Evolutionary conservation across 1,284 basidiomycete genomes (phyloP), one percentile per base, ranked within the genome.

Genomic region (Pterulicium gracile): DNA sequence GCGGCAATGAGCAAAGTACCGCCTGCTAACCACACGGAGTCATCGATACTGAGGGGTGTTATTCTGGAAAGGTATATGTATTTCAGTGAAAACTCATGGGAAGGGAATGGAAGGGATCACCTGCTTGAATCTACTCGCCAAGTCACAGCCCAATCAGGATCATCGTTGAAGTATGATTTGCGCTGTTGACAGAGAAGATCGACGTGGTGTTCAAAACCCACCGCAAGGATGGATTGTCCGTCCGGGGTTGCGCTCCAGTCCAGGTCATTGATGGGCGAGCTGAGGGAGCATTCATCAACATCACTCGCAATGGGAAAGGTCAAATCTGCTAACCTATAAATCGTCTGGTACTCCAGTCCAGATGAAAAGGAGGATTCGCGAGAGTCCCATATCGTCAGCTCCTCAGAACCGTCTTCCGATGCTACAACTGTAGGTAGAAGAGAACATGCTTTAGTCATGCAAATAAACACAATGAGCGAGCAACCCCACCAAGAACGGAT

Each of bases 191-290:
- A 91, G 13, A 94, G 66, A n/a, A 95, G 65, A 43, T 90, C 79
- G 2, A 94, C 68, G 41, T 78, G 78, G 52, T 81, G 78, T 13
- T 75, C 60, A 60, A 90, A 92, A 14, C 90, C 91, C 7, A 94
- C 79, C 1, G 91, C 89, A 13, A 95, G 75, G 44, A 94, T 88
- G 2, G 90, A 93, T 57, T 93, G 88, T 47, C 79, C 75, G 57
- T 91, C 88, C 0, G 86, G 83, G 1, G 90, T 92, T n/a, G 88
- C 84, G 18, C 83, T 87, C 90, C 91, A 94, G 60, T 93, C 89
- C 14, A 95, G 70, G 56, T 92, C 88, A 49, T 79, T 74, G 44
- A 94, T 78, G 1, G 65, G 65, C 50, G 89, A 83, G 4, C 74
- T 73, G 40, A 23, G 48, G 50, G 56, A 53, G 55, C 42, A 20